These are phyloP conservation scores for Euphorbia lathyris DNA, from an alignment of 345 rosid genomes.

Conservation along the genomic window DNA sequence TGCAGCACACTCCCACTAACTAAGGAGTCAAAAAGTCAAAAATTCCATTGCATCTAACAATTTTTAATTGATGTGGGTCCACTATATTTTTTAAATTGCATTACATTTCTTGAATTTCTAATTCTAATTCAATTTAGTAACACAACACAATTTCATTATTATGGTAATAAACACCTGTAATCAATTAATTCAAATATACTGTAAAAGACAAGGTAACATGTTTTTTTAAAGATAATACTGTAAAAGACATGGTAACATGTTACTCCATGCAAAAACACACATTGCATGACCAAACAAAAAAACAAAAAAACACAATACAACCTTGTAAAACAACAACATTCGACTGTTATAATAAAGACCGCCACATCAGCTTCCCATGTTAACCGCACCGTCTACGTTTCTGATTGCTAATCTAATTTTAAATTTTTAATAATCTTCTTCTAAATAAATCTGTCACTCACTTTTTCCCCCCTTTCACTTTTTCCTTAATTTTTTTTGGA, in stretches of 20 bases:
- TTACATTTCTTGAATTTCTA: not conserved
- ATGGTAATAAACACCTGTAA: not conserved
- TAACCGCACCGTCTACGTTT: not conserved
- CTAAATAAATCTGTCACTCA: too few relatives aligned
- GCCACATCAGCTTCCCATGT: constrained; percentile 17
- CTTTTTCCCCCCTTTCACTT: too few relatives aligned
- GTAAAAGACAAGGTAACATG: not conserved
- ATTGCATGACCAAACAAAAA: not conserved
- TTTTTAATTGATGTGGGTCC: not conserved
- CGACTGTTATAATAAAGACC: constrained; percentile 21
- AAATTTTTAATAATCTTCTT: too few relatives aligned
- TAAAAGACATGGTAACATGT: not conserved
- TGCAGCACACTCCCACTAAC: too few relatives aligned
- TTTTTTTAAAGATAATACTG: not conserved
- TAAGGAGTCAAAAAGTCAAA: too few relatives aligned
- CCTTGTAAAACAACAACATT: not conserved
- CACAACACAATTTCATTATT: too few relatives aligned
- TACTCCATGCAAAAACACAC: not conserved
- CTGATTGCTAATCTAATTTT: not conserved
- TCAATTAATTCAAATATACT: too few relatives aligned
- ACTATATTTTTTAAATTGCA: too few relatives aligned
- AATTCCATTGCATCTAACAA: too few relatives aligned
- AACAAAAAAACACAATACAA: not conserved
- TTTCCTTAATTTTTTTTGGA: too few relatives aligned
- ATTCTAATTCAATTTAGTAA: too few relatives aligned